Evolutionary conservation across 2,329 filamentous ascomycete genomes (phyloP), one percentile per base, ranked within the genome.

Genomic region (Penicillium sp.): DNA sequence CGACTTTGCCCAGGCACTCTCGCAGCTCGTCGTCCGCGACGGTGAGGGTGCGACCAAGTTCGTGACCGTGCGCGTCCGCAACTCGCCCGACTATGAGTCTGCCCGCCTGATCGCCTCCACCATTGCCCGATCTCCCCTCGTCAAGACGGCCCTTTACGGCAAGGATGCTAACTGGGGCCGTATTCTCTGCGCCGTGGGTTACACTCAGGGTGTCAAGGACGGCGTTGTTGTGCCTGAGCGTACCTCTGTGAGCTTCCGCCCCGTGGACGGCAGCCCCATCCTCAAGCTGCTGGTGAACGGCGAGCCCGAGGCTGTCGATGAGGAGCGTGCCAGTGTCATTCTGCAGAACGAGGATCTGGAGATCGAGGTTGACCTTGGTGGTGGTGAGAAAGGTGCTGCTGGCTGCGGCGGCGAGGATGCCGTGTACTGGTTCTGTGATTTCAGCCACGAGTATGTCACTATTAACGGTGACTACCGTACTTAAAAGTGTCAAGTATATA

Each of bases 91-190:
- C 49, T 87, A 91, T 70, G 80, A 82, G 50, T 89, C 87, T 49
- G 93, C 92, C 1, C 87, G 90, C 56, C 85, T 88, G 71, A 88
- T 97, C 61, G 95, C 93, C 11, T 90, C 89, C 62, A 89, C 91
- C 49, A 97, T 99, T 73, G 93, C 95, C 16, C 87, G 89, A 52
- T 96, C 92, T 0, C 92, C 95, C 9, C 86, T 99, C 13, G 95
- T 99, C 68, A 99, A 99, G 83, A 99, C 95, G 0, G 95, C 95
- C 0, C 82, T 99, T 41, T 99, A 99, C 77, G 95, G 95, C 65
- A 92, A 92, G 75, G 95, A 99, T 74, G 95, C 95, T 18, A 99
- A 99, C 81, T 99, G 95, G 95, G 95, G 95, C 36, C 92, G 95
- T 55, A 96, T 99, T 62, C 84, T 98, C 31, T 98, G 95, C 75